Evolutionary conservation across 228 moss, liverwort and hornwort species (phyloP), one percentile per base, ranked within the genome.

Genomic region (Sphagnum fallax): DNA sequence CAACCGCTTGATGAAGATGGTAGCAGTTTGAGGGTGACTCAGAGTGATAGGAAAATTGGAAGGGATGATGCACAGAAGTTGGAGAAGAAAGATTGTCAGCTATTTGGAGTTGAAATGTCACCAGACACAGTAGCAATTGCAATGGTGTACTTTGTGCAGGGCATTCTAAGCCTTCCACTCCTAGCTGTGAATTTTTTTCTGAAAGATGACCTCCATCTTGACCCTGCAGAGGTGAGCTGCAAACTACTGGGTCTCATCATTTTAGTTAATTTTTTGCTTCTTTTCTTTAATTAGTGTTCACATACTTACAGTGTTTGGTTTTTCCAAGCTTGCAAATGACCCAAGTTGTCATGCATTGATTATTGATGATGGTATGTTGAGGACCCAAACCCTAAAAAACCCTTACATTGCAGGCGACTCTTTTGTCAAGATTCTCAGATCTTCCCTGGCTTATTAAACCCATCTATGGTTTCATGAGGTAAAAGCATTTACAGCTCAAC

Each of bases 371-470:
- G 8, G 55, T 12, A 55, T 12, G 2, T 12, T 8, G 12, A 55
- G 55, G 32, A 32, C 55, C 12, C 55, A 55, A 55, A 55, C 12
- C 9, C 55, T 32, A 32, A 32, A 32, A 32, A 32, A 32, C 32
- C 32, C 55, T 55, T 8, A 55, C 55, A 8, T 48, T 69, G 67
- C 87, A 94, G 94, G 92, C 90, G 66, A 92, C 98, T 49, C 66
- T 98, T 13, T 75, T 93, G 64, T 69, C 85, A 64, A 92, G 98
- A 47, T 73, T 93, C 67, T 90, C 98, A 68, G 78, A 93, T 16
- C 69, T 90, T 62, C 98, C 98, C 9, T 98, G 98, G 98, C 85
- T 98, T 74, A 80, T 98, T 18, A 98, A 98, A 77, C 98, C 98
- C 68, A 74, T 98, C 1, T 98, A 98, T 75, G 98, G 98, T 69